A percentile compares a stretch with the other conserved stretches of the same genome.
Conservation (phyloP, 371 early-diverging fungal species). For the Mucor lusitanicus region DNA sequence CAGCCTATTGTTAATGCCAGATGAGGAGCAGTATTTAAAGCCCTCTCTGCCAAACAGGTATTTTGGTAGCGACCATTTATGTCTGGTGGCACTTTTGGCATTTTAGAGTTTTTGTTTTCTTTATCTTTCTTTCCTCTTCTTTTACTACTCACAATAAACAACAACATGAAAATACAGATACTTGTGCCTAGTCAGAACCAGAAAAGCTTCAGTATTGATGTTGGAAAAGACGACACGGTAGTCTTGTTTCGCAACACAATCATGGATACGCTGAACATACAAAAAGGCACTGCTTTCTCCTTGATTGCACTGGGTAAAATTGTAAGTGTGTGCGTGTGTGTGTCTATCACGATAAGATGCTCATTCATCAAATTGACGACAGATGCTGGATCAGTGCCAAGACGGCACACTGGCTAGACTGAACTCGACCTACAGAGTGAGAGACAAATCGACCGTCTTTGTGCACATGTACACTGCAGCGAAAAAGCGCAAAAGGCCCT, state of each 20-base stretch:
- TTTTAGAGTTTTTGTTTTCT: slow-evolving; percentile 1
- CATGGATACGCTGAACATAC: neutral
- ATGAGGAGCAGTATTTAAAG: slow-evolving; percentile 38
- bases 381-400: slow-evolving; percentile 25
- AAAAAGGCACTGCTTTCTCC: slow-evolving; percentile 2
- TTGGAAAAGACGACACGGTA: slow-evolving; percentile 20
- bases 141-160: no score
- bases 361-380: neutral
- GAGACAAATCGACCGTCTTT: slow-evolving; percentile 23
- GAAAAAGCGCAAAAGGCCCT: neutral
- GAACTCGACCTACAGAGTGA: slow-evolving; percentile 27
- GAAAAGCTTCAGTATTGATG: slow-evolving; percentile 7
- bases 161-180: slow-evolving; percentile 14
- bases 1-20: slow-evolving; percentile 15
- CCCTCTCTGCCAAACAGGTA: slow-evolving; percentile 56
- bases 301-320: slow-evolving; percentile 39
- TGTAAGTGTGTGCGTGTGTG: slow-evolving; percentile 15
- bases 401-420: slow-evolving; percentile 19
- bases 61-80: slow-evolving; percentile 64
- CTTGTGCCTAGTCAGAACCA: slow-evolving; percentile 18
- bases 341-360: no score
- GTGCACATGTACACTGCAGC: slow-evolving; percentile 13
- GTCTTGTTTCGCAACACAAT: slow-evolving; percentile 14
- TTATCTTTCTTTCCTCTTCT: no score
- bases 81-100: slow-evolving; percentile 41